Base-by-base conservation (phyloP, 768 basidiomycete genomes). In the Amanita inopinata region DNA sequence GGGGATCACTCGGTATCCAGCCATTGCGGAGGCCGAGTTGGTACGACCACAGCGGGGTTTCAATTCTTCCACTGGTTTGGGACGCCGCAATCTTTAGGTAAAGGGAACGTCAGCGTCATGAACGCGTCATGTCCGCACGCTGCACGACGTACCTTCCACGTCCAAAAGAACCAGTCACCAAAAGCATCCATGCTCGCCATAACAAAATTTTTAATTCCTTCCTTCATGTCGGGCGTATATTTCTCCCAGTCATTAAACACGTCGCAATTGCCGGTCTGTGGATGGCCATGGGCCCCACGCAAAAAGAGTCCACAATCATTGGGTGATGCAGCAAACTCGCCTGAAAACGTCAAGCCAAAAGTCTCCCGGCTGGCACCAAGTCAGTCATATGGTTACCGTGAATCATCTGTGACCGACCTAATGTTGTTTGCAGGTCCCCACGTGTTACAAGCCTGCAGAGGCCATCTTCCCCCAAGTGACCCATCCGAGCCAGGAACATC, bases 1-100 rank as follows among this genome's bases (percentile, higher is more conserved):
- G 67, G 12, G 87, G 87, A 56, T 91, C 83, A 1, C 58, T 55
- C 5, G 88, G 85, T 28, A 89, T 76, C 79, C 83, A 89, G 20
- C 87, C 89, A 22, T 80, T 63, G 49, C 76, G 61, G 42, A 89
- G 66, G 3, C 65, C 64, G 0, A 68, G 60, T 41, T 64, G 57
- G 47, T 70, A 70, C 0, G 65, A 64, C 68, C 68, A 70, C 18
- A 61, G 49, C 4, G 68, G 66, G 2, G 65, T 43, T 46, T 63
- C 59, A 15, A 64, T 53, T 5, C 49, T 51, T 19, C 64, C 64
- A n/a, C n/a, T n/a, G 8, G 58, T 53, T 44, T 50, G 76, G 71
- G 55, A 81, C 64, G 71, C 69, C 17, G 53, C 61, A 24, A 66
- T 60, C 63, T 62, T 20, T 22, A 28, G 12, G 25, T 31, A 44